Evolutionary conservation across 2,329 filamentous ascomycete genomes (phyloP).

Genomic region (Exophiala bonariae): DNA sequence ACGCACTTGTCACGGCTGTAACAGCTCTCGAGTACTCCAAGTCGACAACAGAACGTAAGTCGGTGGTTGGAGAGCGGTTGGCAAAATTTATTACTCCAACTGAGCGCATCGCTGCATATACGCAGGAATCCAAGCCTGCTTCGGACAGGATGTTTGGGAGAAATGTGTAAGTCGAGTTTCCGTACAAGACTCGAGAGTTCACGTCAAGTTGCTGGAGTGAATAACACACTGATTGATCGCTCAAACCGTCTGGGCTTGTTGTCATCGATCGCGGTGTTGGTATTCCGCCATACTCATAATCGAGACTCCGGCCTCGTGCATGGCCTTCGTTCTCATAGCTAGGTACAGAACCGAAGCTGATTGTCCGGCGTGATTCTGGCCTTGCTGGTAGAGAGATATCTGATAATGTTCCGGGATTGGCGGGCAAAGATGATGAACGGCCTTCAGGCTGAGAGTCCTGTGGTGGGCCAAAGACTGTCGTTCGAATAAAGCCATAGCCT

Average conservation of each 20-base stretch:
- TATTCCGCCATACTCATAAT: too few species aligned
- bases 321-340: too few species aligned
- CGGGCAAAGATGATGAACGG: not conserved
- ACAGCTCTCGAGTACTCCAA: slow-evolving; percentile 16
- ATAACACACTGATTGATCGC: slow-evolving; percentile 19
- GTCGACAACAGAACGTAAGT: slow-evolving; percentile 14
- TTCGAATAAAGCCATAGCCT: slow-evolving; percentile 16
- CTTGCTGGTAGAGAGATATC: too few species aligned
- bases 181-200: slow-evolving; percentile 19
- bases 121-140: slow-evolving; percentile 11
- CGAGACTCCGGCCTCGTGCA: too few species aligned
- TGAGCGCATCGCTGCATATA: slow-evolving; percentile 18
- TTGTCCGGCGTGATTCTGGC: too few species aligned
- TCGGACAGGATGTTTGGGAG: slow-evolving; percentile 14
- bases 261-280: slow-evolving; percentile 1
- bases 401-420: too few species aligned
- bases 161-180: slow-evolving; percentile 15
- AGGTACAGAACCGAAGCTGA: too few species aligned
- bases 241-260: slow-evolving; percentile 7
- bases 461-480: slow-evolving; percentile 12
- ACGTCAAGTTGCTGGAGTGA: slow-evolving; percentile 18
- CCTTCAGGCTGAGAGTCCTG: not conserved
- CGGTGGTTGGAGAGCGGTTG: slow-evolving; percentile 20
- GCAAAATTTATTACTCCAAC: slow-evolving; percentile 17
- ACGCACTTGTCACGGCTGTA: slow-evolving; percentile 12